Base-by-base conservation (phyloP, 495 filamentous ascomycete species). In the Hamigera avellanea region DNA sequence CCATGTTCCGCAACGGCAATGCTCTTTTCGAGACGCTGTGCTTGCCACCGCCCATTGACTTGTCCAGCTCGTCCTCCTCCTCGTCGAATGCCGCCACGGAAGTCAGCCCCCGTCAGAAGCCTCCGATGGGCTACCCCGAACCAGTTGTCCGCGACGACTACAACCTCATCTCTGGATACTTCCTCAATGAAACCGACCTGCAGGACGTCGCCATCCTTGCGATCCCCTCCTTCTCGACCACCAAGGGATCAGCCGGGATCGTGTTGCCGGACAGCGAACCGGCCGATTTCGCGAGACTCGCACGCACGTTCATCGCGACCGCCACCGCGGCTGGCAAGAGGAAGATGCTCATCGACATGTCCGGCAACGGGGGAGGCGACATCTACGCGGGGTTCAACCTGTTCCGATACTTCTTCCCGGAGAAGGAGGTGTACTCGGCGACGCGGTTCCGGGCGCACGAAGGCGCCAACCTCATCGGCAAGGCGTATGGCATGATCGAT, bases 61-160 rank as follows among this genome's bases (percentile, higher is more conserved):
- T 6, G 8, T n/a, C 29, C 14, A 10, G 19, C 8, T 16, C 25
- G 17, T 19, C n/a, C 10, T 13, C 17, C 14, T 6, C 33, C 6
- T 16, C 26, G 10, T 27, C 32, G 10, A 25, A 26, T 19, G 23
- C n/a, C 10, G 3, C 28, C 27, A n/a, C 37, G 3, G 13, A 8
- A 33, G 14, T 10, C 25, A 29, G 18, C 19, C 12, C 25, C 7
- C 12, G 7, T 12, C 7, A 7, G 25, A 10, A 8, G 43, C 70
- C 67, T 38, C 76, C 65, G 42, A 81, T 71, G 19, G 76, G 69
- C 43, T 81, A 75, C 40, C 78, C 80, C 13, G 75, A 76, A 44
- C 71, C 76, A 21, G 70, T 72, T 25, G 76, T 81, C 43, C 74
- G 44, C 19, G 49, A 43, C 26, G 50, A 45, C 23, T 36, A 45